Evolutionary conservation across 768 basidiomycete species (phyloP), one percentile per base, ranked within the genome.

Genomic region (Paxillus involutus): DNA sequence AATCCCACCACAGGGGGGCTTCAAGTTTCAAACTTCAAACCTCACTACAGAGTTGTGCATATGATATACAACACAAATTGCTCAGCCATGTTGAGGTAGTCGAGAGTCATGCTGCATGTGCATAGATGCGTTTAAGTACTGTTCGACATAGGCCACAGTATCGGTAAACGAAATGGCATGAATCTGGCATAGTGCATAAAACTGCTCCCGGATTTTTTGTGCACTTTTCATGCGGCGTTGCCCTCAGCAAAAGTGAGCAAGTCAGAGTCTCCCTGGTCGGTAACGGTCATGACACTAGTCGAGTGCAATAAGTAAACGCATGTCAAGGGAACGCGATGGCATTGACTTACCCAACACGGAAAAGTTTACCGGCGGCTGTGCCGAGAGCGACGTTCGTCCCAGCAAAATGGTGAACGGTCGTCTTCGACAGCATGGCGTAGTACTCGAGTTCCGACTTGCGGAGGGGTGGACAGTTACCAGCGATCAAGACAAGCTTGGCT

Each of bases 341-440:
- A 14, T 41, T n/a, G 16, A 75, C 81, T 48, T 51, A 93, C 91
- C 93, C 95, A 57, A 98, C 96, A 63, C 95, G 94, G 91, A 98
- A 99, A 63, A 98, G 87, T 78, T 95, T 96, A 73, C 97, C 97
- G 55, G 97, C 95, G 73, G 97, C 97, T 47, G 97, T 99, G 54
- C 97, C 97, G 60, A 99, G 89, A 56, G 96, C 91, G 64, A 98
- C 94, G 72, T 99, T 99, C 59, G 94, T 94, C 60, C 97, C 97
- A 60, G 86, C 81, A 74, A 97, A 99, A 80, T 98, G 95, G 78
- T 98, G 97, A 53, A 98, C 96, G 53, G 91, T 86, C 53, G 96
- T 98, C 82, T 99, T 99, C 63, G 94, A 97, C 72, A 99, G 83
- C 95, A 97, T 97, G 78, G 94, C 97, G 72, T 98, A 99, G 82